phyloP scores from a whole-genome alignment of 768 basidiomycete genomes.

The Pulveroboletus sp. region DNA sequence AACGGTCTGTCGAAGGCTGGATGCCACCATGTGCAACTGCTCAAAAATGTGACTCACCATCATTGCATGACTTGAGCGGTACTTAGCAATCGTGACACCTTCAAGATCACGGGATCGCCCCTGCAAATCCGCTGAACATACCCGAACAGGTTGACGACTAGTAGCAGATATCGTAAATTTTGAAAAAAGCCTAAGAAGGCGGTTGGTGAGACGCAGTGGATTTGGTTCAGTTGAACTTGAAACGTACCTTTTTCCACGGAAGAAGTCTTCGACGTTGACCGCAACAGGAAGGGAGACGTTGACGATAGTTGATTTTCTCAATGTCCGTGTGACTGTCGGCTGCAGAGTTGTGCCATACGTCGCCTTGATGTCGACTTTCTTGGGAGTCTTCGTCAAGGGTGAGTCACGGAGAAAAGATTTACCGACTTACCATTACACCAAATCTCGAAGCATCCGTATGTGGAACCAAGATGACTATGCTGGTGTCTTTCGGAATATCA shows the following conservation, averaged over 20 bases:
- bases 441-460: constrained; percentile 65
- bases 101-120: constrained; percentile 41
- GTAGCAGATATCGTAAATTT: constrained; percentile 88
- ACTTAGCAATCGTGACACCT: constrained; percentile 51
- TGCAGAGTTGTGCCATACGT: constrained; percentile 64
- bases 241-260: constrained; percentile 73
- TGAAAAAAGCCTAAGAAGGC: constrained; percentile 68
- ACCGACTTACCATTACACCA: constrained; percentile 53
- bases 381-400: constrained; percentile 1
- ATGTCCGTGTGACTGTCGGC: constrained; percentile 48
- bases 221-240: neutral
- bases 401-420: neutral
- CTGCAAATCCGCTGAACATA: constrained; percentile 58
- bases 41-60: constrained; percentile 38
- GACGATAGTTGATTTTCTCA: constrained; percentile 55
- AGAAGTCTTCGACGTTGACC: constrained; percentile 96
- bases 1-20: constrained; percentile 53
- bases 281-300: constrained; percentile 77
- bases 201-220: neutral
- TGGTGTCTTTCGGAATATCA: constrained; percentile 46
- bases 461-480: constrained; percentile 53
- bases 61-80: constrained; percentile 44
- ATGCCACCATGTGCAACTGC: neutral
- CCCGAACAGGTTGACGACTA: constrained; percentile 74
- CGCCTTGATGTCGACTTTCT: constrained; percentile 70